These are phyloP conservation scores for Pichia sporocuriosa DNA, from an alignment of 805 yeast genomes.

Conservation along the genomic window DNA sequence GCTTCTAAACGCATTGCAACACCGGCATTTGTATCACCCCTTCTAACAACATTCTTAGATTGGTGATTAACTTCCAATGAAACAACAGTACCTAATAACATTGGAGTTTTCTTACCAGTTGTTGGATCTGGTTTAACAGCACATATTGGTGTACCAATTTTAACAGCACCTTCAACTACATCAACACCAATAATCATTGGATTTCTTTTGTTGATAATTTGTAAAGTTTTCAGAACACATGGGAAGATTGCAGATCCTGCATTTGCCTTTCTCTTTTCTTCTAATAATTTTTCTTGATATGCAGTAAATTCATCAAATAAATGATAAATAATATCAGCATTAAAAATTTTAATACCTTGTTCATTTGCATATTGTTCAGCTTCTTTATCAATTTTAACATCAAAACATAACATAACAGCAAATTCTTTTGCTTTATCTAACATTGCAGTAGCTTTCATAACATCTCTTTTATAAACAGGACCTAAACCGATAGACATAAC, in stretches of 20 bases:
- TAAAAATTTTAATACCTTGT: conserved; percentile 85
- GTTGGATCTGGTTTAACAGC: conserved; percentile 85
- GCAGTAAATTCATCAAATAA: conserved; percentile 91
- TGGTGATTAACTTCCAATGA: conserved; percentile 97
- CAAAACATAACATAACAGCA: conserved; percentile 98
- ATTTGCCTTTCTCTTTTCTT: conserved; percentile 83
- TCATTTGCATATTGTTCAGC: conserved; percentile 98
- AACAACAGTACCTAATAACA: conserved; percentile 79
- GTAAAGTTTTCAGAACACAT: conserved; percentile 87
- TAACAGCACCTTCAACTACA: conserved; percentile 82
- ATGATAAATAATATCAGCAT: conserved; percentile 95
- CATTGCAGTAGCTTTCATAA: conserved; percentile 96
- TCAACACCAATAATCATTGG: conserved; percentile 99
- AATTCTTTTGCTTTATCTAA: conserved; percentile 90
- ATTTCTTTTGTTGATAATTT: conserved; percentile 95
- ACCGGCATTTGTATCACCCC: conserved; percentile 96
- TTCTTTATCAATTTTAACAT: conserved; percentile 93
- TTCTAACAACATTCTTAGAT: conserved; percentile 69
- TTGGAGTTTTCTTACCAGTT: conserved; percentile 64
- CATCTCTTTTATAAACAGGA: conserved; percentile 96
- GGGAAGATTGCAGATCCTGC: conserved; percentile 90
- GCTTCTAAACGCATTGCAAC: conserved; percentile 97
- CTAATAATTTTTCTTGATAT: conserved; percentile 82
- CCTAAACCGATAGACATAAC: conserved; percentile 98
- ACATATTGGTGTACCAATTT: conserved; percentile 92